Evolutionary conservation across 1,139 yeast genomes (phyloP).

Genomic region (Candida smagusa): DNA sequence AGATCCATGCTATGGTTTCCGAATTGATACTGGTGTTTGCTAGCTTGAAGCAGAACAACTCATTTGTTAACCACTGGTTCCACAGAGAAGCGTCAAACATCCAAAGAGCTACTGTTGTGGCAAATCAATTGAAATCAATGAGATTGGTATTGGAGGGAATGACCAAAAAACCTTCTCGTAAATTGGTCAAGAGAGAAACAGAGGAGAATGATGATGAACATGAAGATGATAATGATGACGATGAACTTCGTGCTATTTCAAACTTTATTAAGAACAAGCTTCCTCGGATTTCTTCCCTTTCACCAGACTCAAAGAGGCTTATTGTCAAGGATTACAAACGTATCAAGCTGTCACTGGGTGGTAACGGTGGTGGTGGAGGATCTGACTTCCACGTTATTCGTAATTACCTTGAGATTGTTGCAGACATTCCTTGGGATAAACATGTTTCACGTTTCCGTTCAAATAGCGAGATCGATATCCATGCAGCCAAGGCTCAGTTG

Average conservation of each 20-base stretch:
- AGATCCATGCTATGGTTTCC: slow-evolving; percentile 29
- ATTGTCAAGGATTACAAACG: slow-evolving; percentile 64
- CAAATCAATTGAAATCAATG: slow-evolving; percentile 58
- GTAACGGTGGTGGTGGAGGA: slow-evolving; percentile 34
- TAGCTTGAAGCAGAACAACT: slow-evolving; percentile 30
- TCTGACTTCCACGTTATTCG: slow-evolving; percentile 75
- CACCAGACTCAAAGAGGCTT: slow-evolving; percentile 53
- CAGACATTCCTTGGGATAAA: slow-evolving; percentile 64
- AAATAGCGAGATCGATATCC: slow-evolving; percentile 50
- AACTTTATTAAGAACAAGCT: slow-evolving; percentile 47
- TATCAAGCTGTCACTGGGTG: slow-evolving; percentile 54
- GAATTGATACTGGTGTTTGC: slow-evolving; percentile 36
- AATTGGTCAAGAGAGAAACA: slow-evolving; percentile 2
- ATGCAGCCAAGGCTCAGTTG: slow-evolving; percentile 54
- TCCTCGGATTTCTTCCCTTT: slow-evolving; percentile 33
- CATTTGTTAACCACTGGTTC: slow-evolving; percentile 44
- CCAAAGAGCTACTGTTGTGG: slow-evolving; percentile 57
- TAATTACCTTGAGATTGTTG: slow-evolving; percentile 66
- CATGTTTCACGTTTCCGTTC: slow-evolving; percentile 35
- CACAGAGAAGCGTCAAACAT: slow-evolving; percentile 47
- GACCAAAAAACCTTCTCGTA: slow-evolving; percentile 22
- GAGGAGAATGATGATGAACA: slow-evolving; percentile 17
- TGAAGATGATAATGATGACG: slow-evolving; percentile 43
- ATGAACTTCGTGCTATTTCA: slow-evolving; percentile 43
- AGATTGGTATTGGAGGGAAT: slow-evolving; percentile 54